Evolutionary conservation across 306 rosid species (phyloP), one percentile per base, ranked within the genome.

Genomic region (Alnus rubra): DNA sequence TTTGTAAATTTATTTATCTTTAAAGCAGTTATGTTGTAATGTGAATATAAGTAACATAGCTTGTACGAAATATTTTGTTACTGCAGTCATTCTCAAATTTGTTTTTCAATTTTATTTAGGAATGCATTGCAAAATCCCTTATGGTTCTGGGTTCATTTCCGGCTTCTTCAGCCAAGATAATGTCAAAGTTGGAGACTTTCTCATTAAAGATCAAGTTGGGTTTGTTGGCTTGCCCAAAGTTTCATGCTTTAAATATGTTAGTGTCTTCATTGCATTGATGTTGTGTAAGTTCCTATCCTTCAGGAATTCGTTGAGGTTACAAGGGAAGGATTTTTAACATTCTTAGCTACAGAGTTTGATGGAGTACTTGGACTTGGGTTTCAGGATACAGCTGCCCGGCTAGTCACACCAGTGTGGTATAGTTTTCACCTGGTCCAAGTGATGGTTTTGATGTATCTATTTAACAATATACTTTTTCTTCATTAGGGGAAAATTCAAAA

Each of bases 331-430:
- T 44, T 81, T 51, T 7, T 81, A 1, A 15, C 88, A 55, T 79
- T 87, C 71, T 72, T 87, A 48, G 65, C 55, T 11, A 33, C 84
- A 5, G 60, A 54, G 80, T 84, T 81, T 82, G 90, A 87, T 81
- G 90, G 90, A 56, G 58, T 87, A 74, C 82, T 87, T 79, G 90
- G 90, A 63, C 90, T 87, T 79, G 90, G 90, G 78, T 84, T 87
- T 77, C 82, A 63, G 73, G 88, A 84, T 68, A 79, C 79, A 42
- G 78, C 90, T 16, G 71, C 79, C 52, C 85, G 86, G 48, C 60
- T 73, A 62, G 82, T 82, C 80, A 82, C 80, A 39, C 90, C 90
- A 69, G 81, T 87, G 51, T 87, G 90, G 88, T 87, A 87, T 56
- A 44, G 12, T 71, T 28, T 74, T 48, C 11, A 63, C 75, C 35